A percentile compares a stretch with the other conserved stretches of the same genome.
These are phyloP conservation scores for Candida sanyaensis DNA, from an alignment of 1,139 yeast species.

Conservation along the genomic window DNA sequence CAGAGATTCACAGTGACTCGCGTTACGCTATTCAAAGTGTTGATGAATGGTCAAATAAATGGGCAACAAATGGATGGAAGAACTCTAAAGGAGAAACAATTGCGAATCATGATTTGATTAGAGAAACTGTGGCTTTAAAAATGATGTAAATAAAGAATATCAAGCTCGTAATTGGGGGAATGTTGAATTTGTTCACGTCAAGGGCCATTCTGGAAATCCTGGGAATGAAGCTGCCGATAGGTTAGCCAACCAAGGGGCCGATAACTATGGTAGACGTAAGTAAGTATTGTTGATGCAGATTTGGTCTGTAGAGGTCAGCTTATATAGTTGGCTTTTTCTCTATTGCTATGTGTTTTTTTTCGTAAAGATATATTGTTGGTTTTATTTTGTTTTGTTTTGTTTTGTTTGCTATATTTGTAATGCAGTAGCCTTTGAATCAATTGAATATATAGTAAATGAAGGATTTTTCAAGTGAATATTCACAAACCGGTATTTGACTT, in stretches of 20 bases:
- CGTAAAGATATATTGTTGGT: too few species aligned
- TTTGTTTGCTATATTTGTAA: too few species aligned
- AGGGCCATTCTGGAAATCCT: slow-evolving; percentile 65
- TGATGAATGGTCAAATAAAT: slow-evolving; percentile 50
- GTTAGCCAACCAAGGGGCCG: slow-evolving; percentile 71
- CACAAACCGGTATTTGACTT: too few species aligned
- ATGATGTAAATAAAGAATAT: slow-evolving; percentile 30
- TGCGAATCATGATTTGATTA: slow-evolving; percentile 53
- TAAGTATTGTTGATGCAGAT: neutral
- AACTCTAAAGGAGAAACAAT: slow-evolving; percentile 47
- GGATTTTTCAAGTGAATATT: too few species aligned
- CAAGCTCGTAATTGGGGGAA: slow-evolving; percentile 28
- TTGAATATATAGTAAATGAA: too few species aligned
- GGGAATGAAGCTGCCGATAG: slow-evolving; percentile 83
- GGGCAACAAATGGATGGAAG: slow-evolving; percentile 59
- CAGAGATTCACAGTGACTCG: slow-evolving; percentile 57
- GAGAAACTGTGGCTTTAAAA: slow-evolving; percentile 24
- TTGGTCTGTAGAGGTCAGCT: too few species aligned
- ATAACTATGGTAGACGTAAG: slow-evolving; percentile 17
- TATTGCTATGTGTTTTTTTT: too few species aligned
- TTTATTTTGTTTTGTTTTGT: too few species aligned
- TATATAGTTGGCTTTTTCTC: too few species aligned
- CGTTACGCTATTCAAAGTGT: slow-evolving; percentile 51
- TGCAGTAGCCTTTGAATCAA: too few species aligned
- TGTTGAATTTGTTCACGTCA: slow-evolving; percentile 57